These are phyloP conservation scores for Neospora caninum DNA, from an alignment of 169 alveolate genomes.

Conservation along the genomic window DNA sequence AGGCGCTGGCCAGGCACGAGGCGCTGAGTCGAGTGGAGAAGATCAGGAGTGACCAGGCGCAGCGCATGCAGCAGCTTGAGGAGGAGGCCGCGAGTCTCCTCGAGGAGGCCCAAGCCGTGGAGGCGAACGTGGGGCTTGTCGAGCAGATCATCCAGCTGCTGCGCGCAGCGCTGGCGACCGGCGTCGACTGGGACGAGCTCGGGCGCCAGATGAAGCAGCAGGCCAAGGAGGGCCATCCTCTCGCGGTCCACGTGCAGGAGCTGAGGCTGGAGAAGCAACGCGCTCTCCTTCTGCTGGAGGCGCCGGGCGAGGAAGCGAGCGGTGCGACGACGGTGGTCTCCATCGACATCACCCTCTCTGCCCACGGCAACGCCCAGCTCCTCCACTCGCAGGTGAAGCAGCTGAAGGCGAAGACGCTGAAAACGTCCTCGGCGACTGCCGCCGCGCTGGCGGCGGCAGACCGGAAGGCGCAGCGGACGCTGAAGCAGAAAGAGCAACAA, in stretches of 20 bases:
- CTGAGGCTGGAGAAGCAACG: slow-evolving; percentile 57
- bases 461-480: slow-evolving; percentile 59
- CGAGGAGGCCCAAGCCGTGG: slow-evolving; percentile 59
- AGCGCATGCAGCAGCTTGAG: slow-evolving; percentile 65
- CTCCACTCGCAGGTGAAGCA: slow-evolving; percentile 67
- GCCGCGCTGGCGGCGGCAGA: slow-evolving; percentile 69
- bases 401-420: slow-evolving; percentile 15
- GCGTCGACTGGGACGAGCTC: slow-evolving; percentile 69
- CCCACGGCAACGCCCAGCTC: slow-evolving; percentile 64
- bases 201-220: slow-evolving; percentile 64
- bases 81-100: slow-evolving; percentile 36
- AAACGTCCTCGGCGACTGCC: slow-evolving; percentile 42
- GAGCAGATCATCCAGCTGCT: slow-evolving; percentile 66
- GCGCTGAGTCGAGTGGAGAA: slow-evolving; percentile 64
- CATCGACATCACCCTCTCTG: slow-evolving; percentile 59
- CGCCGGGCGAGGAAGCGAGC: slow-evolving; percentile 1
- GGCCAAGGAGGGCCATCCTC: slow-evolving; percentile 71
- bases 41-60: slow-evolving; percentile 69
- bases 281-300: slow-evolving; percentile 43
- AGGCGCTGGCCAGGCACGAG: slow-evolving; percentile 42
- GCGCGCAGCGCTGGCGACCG: slow-evolving; percentile 65
- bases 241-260: slow-evolving; percentile 69
- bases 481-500: slow-evolving; percentile 56
- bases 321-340: slow-evolving; percentile 42
- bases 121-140: slow-evolving; percentile 63